Evolutionary conservation across 768 basidiomycete genomes (phyloP), one percentile per base, ranked within the genome.

Genomic region (Boletus barrowsii): DNA sequence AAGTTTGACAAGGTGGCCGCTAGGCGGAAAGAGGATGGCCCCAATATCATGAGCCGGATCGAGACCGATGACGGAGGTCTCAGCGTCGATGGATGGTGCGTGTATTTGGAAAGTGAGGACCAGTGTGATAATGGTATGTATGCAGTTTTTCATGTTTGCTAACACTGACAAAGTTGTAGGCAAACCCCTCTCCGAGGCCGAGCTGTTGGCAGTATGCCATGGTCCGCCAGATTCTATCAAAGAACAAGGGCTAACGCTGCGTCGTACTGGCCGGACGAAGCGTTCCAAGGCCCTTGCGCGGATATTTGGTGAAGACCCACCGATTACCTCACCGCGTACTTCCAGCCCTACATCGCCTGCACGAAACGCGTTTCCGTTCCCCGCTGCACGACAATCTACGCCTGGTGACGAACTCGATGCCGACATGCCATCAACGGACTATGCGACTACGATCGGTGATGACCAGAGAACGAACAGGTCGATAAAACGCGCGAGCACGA

Each of bases 21-120:
- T 10, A 76, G 76, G 55, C 74, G 72, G 49, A 56, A 72, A 5
- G 81, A 73, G 1, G 81, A 82, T 9, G 43, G 60, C 3, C 76
- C 79, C 47, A 73, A 70, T 30, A 74, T 74, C 45, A 62, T 75
- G 47, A 83, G 82, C 55, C 76, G 81, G 37, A 78, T 81, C n/a
- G 83, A 84, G 54, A 84, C 79, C 0, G 85, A 85, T 33, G 87
- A 90, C 30, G 87, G 86, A 0, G 86, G 85, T 0, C 75, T 96
- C 14, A 83, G 80, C 49, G 86, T 97, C 2, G 92, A 94, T 60
- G 93, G 93, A 2, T 97, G 93, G 92, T 89, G 84, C 29, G 87
- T 93, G 0, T 96, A 82, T 68, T 73, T 90, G 22, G 88, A 89
- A 66, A 80, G 76, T 5, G 72, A 73, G 5, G 67, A 83, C 30